Evolutionary conservation across 495 filamentous ascomycete species (phyloP), one percentile per base, ranked within the genome.

Genomic region (Durotheca rogersii): DNA sequence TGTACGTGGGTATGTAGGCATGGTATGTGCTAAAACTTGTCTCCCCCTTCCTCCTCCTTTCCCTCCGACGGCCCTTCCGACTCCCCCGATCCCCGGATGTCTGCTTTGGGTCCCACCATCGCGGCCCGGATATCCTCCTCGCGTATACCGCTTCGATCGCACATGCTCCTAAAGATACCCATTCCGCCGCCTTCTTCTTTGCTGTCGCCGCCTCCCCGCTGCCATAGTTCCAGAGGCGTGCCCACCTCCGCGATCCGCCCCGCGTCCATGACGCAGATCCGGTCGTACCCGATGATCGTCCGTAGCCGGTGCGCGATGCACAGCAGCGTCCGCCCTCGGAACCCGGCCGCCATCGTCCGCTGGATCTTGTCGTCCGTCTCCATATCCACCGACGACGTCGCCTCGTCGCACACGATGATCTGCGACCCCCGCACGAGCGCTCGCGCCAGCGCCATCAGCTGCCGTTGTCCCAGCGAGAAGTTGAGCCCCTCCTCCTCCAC

Each of bases 311-410:
- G 92, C n/a, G 92, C 92, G 67, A 98, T 96, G 68, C 90, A 95
- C 38, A 98, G 72, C 48, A 98, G 63, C 31, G 92, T 98, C 76
- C 86, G 89, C 30, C 90, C 93, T 47, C 80, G 76, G 71, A 98
- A 98, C 0, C 86, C 93, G 11, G 80, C 77, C 1, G 87, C 84
- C 68, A 98, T 96, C 4, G 92, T 95, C 33, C 73, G 72, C 72
- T 98, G 93, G 67, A 98, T 96, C 77, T 90, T 91, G 69, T 88
- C 82, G 56, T 98, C 92, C 7, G 93, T 98, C 66, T 95, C 92
- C 71, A 96, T 91, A 68, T 98, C 92, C 4, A 98, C 90, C 3
- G 81, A 86, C 3, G 83, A 88, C 0, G 92, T 98, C 0, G 93
- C 92, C 69, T 96, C 93, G 72, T 98, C 92, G 68, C 90, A 95